Base-by-base conservation (phyloP, 116 monocot species). In the Zostera marina region DNA sequence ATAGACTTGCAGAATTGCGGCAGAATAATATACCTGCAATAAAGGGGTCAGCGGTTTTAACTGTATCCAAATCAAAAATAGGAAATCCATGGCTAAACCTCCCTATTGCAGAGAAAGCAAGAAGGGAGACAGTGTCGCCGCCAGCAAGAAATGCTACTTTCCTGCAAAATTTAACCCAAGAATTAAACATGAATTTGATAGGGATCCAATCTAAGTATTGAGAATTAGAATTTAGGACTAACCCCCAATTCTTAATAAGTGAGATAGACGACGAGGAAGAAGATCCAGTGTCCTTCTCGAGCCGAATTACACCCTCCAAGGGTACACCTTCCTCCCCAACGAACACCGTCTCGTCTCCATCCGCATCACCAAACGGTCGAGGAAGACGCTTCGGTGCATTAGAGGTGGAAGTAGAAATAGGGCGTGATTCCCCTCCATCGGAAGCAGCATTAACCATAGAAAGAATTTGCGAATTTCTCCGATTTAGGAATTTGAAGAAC, bases 41-140 rank as follows among this genome's bases (percentile, higher is more conserved):
- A 41, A 91, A 91, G 3, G 91, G 91, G 41, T 92, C 91, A 0
- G 80, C 80, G 7, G 91, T 92, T 11, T 72, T 69, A 8, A 82
- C 24, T 7, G 91, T 91, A 53, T 85, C 91, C 11, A 73, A 51
- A 46, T 84, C 84, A 53, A 73, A 8, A 46, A 81, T 66, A 42
- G 76, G 66, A 21, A 81, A 61, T 8, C 87, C 92, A 74, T 92
- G 87, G 70, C 64, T 87, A 63, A 78, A 80, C 62, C 92, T 77
- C 40, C 92, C 92, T 17, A 92, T 55, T 1, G 83, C 80, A n/a
- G 92, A 77, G 68, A 92, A 92, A 11, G 70, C 21, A 9, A 92
- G 81, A 32, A 92, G 74, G 68, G 76, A 83, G 58, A 84, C 46
- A 8, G 74, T 70, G 58, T 92, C 92, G 13, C 87, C 87, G 23